phyloP scores from a whole-genome alignment of 495 filamentous ascomycete genomes.

The Saxispiralis lemnorum region DNA sequence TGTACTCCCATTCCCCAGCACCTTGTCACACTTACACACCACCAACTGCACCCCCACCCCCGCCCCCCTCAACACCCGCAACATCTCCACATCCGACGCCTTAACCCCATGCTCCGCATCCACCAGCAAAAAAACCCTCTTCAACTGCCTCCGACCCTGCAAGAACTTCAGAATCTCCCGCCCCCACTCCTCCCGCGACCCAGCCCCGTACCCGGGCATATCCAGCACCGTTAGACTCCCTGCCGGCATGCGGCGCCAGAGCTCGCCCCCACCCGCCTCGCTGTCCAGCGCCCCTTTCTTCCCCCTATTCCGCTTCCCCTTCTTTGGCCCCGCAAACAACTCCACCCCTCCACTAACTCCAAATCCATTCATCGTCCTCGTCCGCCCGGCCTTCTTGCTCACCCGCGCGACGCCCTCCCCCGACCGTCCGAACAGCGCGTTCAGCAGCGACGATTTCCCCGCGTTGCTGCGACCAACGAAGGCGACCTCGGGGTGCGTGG shows the following conservation, averaged over 20 bases:
- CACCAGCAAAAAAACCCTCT: conserved; percentile 66
- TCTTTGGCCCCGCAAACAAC: conserved; percentile 12
- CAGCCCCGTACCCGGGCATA: conserved; percentile 87
- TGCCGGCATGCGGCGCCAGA: too few relatives aligned
- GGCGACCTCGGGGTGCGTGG: conserved; percentile 45
- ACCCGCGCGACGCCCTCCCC: conserved; percentile 37
- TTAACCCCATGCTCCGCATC: conserved; percentile 74
- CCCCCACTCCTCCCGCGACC: conserved; percentile 63
- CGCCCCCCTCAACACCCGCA: conserved; percentile 43
- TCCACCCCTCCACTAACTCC: conserved; percentile 39
- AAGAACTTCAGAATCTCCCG: conserved; percentile 75
- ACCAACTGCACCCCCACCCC: conserved; percentile 60
- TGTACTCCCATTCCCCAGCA: conserved; percentile 16
- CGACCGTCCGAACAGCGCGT: conserved; percentile 50
- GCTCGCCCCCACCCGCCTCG: conserved; percentile 25
- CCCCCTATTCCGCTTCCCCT: conserved; percentile 26
- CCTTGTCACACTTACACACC: conserved; percentile 61
- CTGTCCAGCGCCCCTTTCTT: conserved; percentile 13
- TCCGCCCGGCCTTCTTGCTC: conserved; percentile 57
- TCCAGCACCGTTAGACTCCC: conserved; percentile 47
- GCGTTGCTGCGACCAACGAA: conserved; percentile 79
- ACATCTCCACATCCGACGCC: conserved; percentile 43
- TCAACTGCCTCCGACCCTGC: conserved; percentile 49
- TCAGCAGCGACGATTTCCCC: conserved; percentile 77
- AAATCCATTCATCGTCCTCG: conserved; percentile 70